Base-by-base conservation (phyloP, 1,284 basidiomycete species). In the Apiotrichum sp. region DNA sequence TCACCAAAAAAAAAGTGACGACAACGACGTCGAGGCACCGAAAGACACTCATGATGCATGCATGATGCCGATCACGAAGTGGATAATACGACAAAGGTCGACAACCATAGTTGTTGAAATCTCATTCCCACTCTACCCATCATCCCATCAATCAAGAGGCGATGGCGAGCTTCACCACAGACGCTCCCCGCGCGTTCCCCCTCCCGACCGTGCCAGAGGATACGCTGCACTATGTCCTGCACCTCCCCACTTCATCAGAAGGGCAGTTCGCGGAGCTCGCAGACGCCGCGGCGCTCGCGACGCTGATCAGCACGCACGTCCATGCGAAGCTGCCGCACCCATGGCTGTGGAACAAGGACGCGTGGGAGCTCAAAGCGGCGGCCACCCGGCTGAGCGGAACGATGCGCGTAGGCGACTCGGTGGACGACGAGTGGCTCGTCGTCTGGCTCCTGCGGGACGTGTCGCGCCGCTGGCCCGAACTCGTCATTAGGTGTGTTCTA, bases 371-470 rank as follows among this genome's bases (percentile, higher is more conserved):
- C 61, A 90, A 88, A 66, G 79, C 87, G 3, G 50, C 11, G 80
- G 79, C 6, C 64, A 41, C 22, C n/a, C 59, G 55, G 59, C 76
- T 93, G 0, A 83, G 87, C 65, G 88, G 91, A 6, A 78, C 79
- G 39, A 89, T 92, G 84, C 80, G 92, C 47, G 87, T 95, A 22
- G 92, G 92, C 3, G 95, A 96, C 73, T 89, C 86, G 52, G 82
- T 98, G 16, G 93, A 98, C 69, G 93, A 98, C 69, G 95, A 98
- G 76, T 98, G 93, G 93, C 87, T 86, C 68, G 81, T 84, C 14
- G 89, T 95, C 13, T 98, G 90, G 88, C 78, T 97, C 39, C 76
- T 96, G 59, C 80, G 80, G 63, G 82, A 89, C 73, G 80, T 93
- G 54, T 87, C 84, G 59, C 76, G 78, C 48, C 83, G 82, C 59